phyloP scores from a whole-genome alignment of 768 basidiomycete species.

The Suillus variegatus region DNA sequence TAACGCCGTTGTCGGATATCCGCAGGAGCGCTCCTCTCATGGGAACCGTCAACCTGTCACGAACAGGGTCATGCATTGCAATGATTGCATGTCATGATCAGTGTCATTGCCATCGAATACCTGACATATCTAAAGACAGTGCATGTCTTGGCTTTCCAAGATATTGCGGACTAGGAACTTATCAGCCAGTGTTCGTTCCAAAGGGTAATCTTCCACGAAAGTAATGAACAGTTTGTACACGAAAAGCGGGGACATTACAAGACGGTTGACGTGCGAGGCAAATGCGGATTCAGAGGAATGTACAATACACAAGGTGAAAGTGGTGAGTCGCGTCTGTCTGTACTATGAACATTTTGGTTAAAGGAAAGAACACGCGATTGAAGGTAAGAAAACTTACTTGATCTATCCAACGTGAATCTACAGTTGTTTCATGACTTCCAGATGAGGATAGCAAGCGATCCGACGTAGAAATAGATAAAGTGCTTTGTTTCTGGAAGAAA shows the following conservation, averaged over 20 bases:
- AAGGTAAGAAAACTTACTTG: slow-evolving; percentile 19
- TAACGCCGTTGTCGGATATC: not conserved
- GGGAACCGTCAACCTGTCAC: not conserved
- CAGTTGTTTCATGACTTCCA: slow-evolving; percentile 76
- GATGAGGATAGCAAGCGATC: slow-evolving; percentile 88
- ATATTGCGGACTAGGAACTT: not conserved
- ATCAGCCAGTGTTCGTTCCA: not conserved
- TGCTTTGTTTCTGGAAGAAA: slow-evolving; percentile 83
- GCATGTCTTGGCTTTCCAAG: not conserved
- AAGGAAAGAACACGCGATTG: not conserved
- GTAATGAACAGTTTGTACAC: slow-evolving; percentile 17
- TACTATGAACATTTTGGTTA: slow-evolving; percentile 5
- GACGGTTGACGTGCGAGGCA: slow-evolving; percentile 18
- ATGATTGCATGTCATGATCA: not conserved
- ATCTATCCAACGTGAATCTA: slow-evolving; percentile 20
- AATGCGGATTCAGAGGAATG: slow-evolving; percentile 20
- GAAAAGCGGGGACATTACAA: slow-evolving; percentile 26
- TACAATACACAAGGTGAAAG: slow-evolving; percentile 26
- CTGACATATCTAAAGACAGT: not conserved
- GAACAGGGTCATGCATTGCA: not conserved
- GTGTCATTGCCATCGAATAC: not conserved
- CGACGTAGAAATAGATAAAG: slow-evolving; percentile 99
- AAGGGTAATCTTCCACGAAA: not conserved
- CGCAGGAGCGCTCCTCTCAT: not conserved
- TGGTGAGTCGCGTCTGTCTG: slow-evolving; percentile 18